phyloP scores from a whole-genome alignment of 2,329 filamentous ascomycete genomes.

The Phialemoniopsis sp. region DNA sequence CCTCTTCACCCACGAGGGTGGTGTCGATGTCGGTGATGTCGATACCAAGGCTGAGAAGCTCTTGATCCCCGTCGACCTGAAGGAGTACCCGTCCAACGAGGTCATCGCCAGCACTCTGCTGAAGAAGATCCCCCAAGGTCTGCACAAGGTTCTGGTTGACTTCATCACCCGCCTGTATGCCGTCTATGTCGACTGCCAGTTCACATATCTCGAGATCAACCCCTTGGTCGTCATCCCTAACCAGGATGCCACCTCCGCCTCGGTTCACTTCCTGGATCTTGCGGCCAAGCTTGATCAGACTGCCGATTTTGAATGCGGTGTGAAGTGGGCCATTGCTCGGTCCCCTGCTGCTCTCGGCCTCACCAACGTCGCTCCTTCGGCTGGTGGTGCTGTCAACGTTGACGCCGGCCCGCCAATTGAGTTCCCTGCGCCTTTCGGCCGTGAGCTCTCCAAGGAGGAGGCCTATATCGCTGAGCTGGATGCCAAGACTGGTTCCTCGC shows the following conservation, averaged over 20 bases:
- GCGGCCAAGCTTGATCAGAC: slow-evolving; percentile 99
- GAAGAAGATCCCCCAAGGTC: slow-evolving; percentile 88
- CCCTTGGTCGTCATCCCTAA: slow-evolving; percentile 97
- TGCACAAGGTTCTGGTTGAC: slow-evolving; percentile 98
- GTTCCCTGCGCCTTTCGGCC: slow-evolving; percentile 97
- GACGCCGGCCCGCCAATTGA: slow-evolving; percentile 98
- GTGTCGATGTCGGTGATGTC: slow-evolving; percentile 98
- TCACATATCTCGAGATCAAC: slow-evolving; percentile 99
- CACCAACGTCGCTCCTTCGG: slow-evolving; percentile 57
- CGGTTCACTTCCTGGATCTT: slow-evolving; percentile 96
- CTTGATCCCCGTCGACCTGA: slow-evolving; percentile 91
- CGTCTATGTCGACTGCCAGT: slow-evolving; percentile 99
- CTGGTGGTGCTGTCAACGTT: slow-evolving; percentile 77
- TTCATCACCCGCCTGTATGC: slow-evolving; percentile 98
- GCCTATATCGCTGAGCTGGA: slow-evolving; percentile 98
- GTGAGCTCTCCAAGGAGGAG: slow-evolving; percentile 98
- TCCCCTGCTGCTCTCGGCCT: slow-evolving; percentile 85
- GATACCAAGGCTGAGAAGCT: slow-evolving; percentile 99
- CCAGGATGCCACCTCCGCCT: slow-evolving; percentile 82
- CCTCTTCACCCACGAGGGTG: slow-evolving; percentile 98
- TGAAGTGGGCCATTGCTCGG: slow-evolving; percentile 97
- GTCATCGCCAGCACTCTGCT: slow-evolving; percentile 81
- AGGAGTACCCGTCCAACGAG: slow-evolving; percentile 92
- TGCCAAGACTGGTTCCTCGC: slow-evolving; percentile 97
- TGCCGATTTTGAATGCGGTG: slow-evolving; percentile 97